These are phyloP conservation scores for Clonostachys sp. DNA, from an alignment of 2,329 filamentous ascomycete species.

Conservation along the genomic window DNA sequence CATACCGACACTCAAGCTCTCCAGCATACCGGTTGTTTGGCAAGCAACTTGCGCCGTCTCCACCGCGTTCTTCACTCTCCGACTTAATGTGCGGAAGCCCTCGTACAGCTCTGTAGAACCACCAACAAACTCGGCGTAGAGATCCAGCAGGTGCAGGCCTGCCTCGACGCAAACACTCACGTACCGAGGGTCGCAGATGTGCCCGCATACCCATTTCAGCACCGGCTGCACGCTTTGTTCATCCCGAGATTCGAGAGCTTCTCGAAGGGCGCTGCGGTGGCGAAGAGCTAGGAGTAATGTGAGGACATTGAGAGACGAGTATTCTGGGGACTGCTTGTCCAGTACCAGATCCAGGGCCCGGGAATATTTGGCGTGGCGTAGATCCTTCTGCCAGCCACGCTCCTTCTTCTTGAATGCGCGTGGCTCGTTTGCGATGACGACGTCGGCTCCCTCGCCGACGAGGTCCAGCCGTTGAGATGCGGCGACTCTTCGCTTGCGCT, in stretches of 20 bases:
- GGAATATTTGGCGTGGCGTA: constrained; percentile 74
- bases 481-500: constrained; percentile 56
- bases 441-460: constrained; percentile 78
- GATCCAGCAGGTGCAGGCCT: constrained; percentile 74
- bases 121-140: constrained; percentile 78
- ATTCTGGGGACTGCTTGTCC: constrained; percentile 41
- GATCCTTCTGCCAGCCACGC: constrained; percentile 73
- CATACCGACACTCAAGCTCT: constrained; percentile 48
- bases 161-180: constrained; percentile 79
- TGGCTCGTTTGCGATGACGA: constrained; percentile 75
- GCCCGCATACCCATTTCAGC: constrained; percentile 74
- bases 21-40: constrained; percentile 83
- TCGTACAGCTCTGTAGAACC: constrained; percentile 69
- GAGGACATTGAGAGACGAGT: constrained; percentile 59
- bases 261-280: constrained; percentile 79
- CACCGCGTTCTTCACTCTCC: constrained; percentile 69
- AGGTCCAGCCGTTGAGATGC: constrained; percentile 63
- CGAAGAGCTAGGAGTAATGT: constrained; percentile 80
- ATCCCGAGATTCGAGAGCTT: constrained; percentile 75
- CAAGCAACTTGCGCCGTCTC: constrained; percentile 80
- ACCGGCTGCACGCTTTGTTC: constrained; percentile 79
- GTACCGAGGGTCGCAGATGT: constrained; percentile 80
- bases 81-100: constrained; percentile 64
- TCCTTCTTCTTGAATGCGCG: constrained; percentile 51
- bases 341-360: constrained; percentile 78